Evolutionary conservation across 345 rosid genomes (phyloP).

Genomic region (Pistacia vera): DNA sequence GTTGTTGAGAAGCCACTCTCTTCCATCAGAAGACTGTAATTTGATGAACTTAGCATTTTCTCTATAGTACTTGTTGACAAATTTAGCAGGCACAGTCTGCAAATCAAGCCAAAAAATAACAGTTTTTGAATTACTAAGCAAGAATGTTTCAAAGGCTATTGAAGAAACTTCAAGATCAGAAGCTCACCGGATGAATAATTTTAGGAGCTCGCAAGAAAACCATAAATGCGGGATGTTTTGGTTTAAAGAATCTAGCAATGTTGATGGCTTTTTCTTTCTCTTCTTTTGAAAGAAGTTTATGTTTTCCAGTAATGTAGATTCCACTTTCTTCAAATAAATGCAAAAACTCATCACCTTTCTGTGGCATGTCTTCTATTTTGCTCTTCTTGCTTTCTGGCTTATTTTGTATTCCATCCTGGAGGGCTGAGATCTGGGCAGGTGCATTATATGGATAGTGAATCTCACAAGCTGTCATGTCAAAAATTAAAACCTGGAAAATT

Average conservation of each 20-base stretch:
- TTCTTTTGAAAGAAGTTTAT: not conserved
- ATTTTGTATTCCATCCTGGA: slow-evolving; percentile 12
- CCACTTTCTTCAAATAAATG: not conserved
- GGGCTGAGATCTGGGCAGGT: not conserved
- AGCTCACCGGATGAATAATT: too few relatives aligned
- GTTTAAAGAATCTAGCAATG: slow-evolving; percentile 35
- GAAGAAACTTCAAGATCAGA: not conserved
- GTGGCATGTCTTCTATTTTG: slow-evolving; percentile 1
- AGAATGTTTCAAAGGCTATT: not conserved
- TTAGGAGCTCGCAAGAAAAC: slow-evolving; percentile 18
- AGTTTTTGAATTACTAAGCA: too few relatives aligned
- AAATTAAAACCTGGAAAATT: slow-evolving; percentile 32
- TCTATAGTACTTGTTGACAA: too few relatives aligned
- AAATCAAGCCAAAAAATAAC: too few relatives aligned
- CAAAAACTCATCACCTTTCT: not conserved
- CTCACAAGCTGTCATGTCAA: slow-evolving; percentile 37
- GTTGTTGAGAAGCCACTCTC: too few relatives aligned
- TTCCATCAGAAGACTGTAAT: too few relatives aligned
- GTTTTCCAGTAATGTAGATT: not conserved
- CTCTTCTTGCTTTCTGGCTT: slow-evolving; percentile 22
- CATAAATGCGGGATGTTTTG: slow-evolving; percentile 40
- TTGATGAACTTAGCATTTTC: too few relatives aligned
- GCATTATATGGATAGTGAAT: slow-evolving; percentile 9
- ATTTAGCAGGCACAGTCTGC: too few relatives aligned
- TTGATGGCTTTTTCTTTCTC: slow-evolving; percentile 33